Percentiles rank a stretch among this genome's conserved stretches.
These are phyloP conservation scores for Aspergillus sclerotioniger DNA, from an alignment of 495 filamentous ascomycete genomes.

Conservation along the genomic window DNA sequence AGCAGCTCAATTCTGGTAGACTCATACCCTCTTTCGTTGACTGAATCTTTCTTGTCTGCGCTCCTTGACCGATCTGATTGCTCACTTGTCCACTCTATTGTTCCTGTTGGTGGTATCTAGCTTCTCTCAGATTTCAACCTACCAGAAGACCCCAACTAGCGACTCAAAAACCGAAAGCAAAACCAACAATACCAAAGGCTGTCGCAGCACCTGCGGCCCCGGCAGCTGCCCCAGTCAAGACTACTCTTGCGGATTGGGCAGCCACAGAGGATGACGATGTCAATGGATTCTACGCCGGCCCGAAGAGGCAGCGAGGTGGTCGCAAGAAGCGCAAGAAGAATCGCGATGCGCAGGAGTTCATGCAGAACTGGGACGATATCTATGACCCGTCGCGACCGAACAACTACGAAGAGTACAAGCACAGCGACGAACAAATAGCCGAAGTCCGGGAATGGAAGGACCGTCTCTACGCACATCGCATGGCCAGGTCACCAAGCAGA, in stretches of 20 bases:
- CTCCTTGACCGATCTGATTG: constrained; percentile 30
- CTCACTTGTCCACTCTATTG: constrained; percentile 46
- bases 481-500: constrained; percentile 48
- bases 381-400: constrained; percentile 86
- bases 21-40: constrained; percentile 32
- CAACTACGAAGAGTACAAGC: constrained; percentile 80
- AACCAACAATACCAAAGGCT: constrained; percentile 46
- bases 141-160: constrained; percentile 69
- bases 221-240: constrained; percentile 48
- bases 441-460: constrained; percentile 90
- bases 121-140: constrained; percentile 85
- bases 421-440: constrained; percentile 77
- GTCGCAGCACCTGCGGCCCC: constrained; percentile 20
- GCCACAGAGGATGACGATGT: constrained; percentile 74
- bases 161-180: constrained; percentile 69
- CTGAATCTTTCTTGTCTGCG: constrained; percentile 12
- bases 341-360: constrained; percentile 53
- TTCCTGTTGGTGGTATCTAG: constrained; percentile 39
- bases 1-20: constrained; percentile 71
- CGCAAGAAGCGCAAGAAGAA: constrained; percentile 86
- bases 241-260: constrained; percentile 81
- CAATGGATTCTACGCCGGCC: constrained; percentile 57
- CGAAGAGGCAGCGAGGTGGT: constrained; percentile 75
- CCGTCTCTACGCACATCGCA: constrained; percentile 72
- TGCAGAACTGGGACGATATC: constrained; percentile 88